Percentiles rank a stretch among this genome's conserved stretches.
phyloP scores from a whole-genome alignment of 345 rosid species.

The Microthlaspi erraticum region DNA sequence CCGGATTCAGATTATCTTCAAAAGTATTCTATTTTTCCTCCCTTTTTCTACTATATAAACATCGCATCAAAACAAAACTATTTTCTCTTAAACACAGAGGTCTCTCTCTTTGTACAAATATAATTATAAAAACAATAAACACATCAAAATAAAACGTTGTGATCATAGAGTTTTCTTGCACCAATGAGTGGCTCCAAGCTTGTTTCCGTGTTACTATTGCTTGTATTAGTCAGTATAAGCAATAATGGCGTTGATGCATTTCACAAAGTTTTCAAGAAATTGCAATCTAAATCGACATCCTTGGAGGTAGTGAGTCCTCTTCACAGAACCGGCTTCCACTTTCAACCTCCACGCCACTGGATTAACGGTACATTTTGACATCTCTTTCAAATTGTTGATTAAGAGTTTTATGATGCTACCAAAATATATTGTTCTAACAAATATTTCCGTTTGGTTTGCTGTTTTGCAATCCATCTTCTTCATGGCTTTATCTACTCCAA shows the following conservation, averaged over 20 bases:
- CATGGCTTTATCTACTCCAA: slow-evolving; percentile 19
- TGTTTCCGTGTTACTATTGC: slow-evolving; percentile 26
- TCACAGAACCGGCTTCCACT: slow-evolving; percentile 74
- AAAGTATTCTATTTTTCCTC: background rate
- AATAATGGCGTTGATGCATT: slow-evolving; percentile 56
- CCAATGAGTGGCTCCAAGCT: slow-evolving; percentile 36
- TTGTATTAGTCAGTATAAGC: slow-evolving; percentile 35
- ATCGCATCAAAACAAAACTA: background rate
- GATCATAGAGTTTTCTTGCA: slow-evolving; percentile 25
- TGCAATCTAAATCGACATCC: slow-evolving; percentile 47
- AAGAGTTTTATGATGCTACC: background rate
- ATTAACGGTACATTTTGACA: slow-evolving; percentile 64
- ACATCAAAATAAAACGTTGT: slow-evolving; percentile 5
- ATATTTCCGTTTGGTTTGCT: slow-evolving; percentile 9
- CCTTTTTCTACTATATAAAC: background rate
- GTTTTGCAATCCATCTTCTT: slow-evolving; percentile 14
- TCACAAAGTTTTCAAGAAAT: slow-evolving; percentile 50
- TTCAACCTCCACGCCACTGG: slow-evolving; percentile 87
- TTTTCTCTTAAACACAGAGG: slow-evolving; percentile 18
- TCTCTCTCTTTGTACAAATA: slow-evolving; percentile 9
- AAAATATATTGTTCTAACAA: slow-evolving; percentile 23
- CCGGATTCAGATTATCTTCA: slow-evolving; percentile 20
- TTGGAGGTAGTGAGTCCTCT: slow-evolving; percentile 28
- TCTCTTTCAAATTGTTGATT: background rate
- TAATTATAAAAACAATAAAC: slow-evolving; percentile 1